Base-by-base conservation (phyloP, 2,329 filamentous ascomycete species). In the Xenosphaeropsis pyriputrescens region DNA sequence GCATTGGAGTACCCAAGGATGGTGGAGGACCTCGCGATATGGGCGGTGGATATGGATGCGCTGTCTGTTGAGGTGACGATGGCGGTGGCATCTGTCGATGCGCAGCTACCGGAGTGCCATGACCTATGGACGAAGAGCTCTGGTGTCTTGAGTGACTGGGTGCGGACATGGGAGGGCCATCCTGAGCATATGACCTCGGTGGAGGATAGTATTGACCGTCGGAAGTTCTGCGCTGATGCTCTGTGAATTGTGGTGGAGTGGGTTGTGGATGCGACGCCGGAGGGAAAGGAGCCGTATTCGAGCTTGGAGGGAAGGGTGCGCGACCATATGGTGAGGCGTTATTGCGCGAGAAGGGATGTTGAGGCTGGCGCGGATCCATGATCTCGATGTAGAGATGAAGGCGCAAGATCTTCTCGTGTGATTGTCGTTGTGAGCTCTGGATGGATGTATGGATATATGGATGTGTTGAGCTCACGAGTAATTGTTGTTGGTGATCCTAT, bases 41-140 rank as follows among this genome's bases (percentile, higher is more conserved):
- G 38, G 47, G 50, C 18, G 45, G 49, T 6, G 45, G 49, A 39
- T 62, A 50, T 35, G 59, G 52, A 31, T 56, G 51, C 32, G 51
- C 36, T 48, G 62, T 64, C 37, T 61, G 59, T 47, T 62, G 64
- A 18, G 66, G 64, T 34, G 66, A 64, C 19, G 64, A 65, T 9
- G 66, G 65, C 35, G 66, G 65, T 47, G 61, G 64, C 64, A 69
- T 68, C 18, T 40, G 47, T 40, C 51, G 46, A 26, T 26, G 22
- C 5, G 22, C 22, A 47, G 42, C 52, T 30, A 47, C 45, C 5
- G 51, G 44, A 17, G 51, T 49, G 33, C 46, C 48, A 41, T 55
- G 51, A 6, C 49, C 50, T 29, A 55, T 43, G 14, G 53, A 55
- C 17, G 54, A 57, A 30, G 47, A 41, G 41, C 52, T 56, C 32